These are phyloP conservation scores for Telfairia occidentalis DNA, from an alignment of 331 rosid species.

Conservation along the genomic window DNA sequence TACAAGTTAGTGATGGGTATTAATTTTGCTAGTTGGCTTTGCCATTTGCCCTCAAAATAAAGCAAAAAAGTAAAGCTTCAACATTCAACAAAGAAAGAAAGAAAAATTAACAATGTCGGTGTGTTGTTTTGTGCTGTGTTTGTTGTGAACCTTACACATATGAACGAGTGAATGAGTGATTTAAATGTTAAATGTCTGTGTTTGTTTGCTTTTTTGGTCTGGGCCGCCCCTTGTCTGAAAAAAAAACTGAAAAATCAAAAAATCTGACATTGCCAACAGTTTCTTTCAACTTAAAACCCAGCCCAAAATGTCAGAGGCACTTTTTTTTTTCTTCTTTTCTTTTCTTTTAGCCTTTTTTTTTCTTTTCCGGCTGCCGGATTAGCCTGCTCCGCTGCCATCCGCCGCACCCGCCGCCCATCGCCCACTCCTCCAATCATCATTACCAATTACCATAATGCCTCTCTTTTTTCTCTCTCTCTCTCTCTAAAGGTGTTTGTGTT, in stretches of 20 bases:
- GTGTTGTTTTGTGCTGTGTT: neutral
- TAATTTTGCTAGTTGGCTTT: neutral
- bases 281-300: neutral
- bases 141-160: neutral
- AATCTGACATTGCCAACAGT: neutral
- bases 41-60: neutral
- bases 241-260: too few species aligned
- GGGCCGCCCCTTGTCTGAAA: neutral
- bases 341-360: neutral
- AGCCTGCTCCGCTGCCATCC: conserved; percentile 9
- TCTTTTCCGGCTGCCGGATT: neutral
- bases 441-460: neutral
- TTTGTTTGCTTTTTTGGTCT: neutral
- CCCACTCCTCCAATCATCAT: neutral
- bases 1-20: neutral
- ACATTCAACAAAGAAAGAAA: neutral
- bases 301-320: neutral
- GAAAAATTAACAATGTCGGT: neutral
- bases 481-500: neutral
- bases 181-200: neutral
- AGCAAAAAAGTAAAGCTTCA: neutral
- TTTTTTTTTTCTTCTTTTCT: neutral
- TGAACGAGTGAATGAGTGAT: neutral
- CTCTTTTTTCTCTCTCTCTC: neutral
- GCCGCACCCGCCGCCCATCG: neutral